Evolutionary conservation across 805 yeast genomes (phyloP).

Genomic region (Saccharomyces mikatae): DNA sequence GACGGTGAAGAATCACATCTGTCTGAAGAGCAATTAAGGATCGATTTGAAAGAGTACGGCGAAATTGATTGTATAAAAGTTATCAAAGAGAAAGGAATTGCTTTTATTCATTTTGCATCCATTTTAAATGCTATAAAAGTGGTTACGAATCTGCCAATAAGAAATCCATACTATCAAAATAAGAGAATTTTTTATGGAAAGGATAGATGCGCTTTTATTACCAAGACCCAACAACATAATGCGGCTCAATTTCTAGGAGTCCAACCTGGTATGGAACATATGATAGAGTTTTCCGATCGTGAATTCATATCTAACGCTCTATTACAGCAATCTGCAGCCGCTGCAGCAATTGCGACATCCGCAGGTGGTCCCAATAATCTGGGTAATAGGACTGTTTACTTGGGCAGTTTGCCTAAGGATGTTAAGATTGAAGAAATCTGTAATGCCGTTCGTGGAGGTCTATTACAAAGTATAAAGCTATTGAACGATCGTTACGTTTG

Average conservation of each 20-base stretch:
- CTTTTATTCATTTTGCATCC: constrained; percentile 84
- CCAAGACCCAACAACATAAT: constrained; percentile 92
- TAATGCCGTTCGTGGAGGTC: constrained; percentile 92
- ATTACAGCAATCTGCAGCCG: constrained; percentile 91
- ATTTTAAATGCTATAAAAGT: constrained; percentile 81
- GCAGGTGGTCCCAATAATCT: constrained; percentile 89
- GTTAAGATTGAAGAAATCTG: constrained; percentile 88
- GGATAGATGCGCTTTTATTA: constrained; percentile 89
- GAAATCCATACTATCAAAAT: constrained; percentile 58
- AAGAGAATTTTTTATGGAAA: constrained; percentile 85
- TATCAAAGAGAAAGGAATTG: constrained; percentile 71
- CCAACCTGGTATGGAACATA: constrained; percentile 80
- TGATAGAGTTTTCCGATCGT: constrained; percentile 59
- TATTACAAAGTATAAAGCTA: constrained; percentile 73
- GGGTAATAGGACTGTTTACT: constrained; percentile 88
- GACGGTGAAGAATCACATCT: constrained; percentile 11
- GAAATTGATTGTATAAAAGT: constrained; percentile 78
- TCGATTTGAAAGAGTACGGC: constrained; percentile 69
- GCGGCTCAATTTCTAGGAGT: constrained; percentile 92
- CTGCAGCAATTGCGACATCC: constrained; percentile 92
- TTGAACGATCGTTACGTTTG: constrained; percentile 84
- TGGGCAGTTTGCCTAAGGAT: constrained; percentile 84
- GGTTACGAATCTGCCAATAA: constrained; percentile 63
- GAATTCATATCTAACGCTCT: constrained; percentile 59
- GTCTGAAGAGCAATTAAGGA: constrained; percentile 56